Conservation (phyloP, 495 filamentous ascomycete genomes). For the Thozetella sp. region DNA sequence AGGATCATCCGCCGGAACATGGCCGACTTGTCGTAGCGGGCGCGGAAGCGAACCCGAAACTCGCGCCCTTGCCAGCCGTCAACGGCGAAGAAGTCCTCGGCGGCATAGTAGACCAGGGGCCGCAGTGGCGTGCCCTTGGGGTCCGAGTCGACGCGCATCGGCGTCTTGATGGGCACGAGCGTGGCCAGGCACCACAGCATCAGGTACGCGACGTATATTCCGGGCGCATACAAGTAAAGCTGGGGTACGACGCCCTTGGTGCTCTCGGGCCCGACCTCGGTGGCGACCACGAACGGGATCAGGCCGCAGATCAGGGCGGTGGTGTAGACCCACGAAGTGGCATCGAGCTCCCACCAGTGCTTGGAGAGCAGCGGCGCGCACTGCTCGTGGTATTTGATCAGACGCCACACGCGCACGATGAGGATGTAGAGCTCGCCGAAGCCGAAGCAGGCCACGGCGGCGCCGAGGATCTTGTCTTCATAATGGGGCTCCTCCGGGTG, state of each 20-base stretch:
- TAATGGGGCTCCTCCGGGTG: not conserved
- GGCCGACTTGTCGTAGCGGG: not conserved
- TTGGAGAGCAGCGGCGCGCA: slow-evolving; percentile 1
- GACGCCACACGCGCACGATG: not conserved
- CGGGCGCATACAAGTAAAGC: not conserved
- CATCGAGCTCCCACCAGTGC: slow-evolving; percentile 2
- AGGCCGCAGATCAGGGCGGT: not conserved
- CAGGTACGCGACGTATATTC: not conserved
- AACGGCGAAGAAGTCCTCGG: slow-evolving; percentile 2
- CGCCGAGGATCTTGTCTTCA: slow-evolving; percentile 2
- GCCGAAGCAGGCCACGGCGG: not conserved
- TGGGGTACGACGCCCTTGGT: not conserved
- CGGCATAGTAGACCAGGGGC: not conserved
- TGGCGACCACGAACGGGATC: not conserved
- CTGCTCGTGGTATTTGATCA: not conserved
- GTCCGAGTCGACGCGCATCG: not conserved
- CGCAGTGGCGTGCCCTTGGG: not conserved
- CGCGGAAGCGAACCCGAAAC: not conserved
- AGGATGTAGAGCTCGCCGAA: slow-evolving; percentile 3
- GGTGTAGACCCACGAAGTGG: not conserved
- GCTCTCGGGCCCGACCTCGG: not conserved
- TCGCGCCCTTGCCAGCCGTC: not conserved
- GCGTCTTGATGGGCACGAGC: not conserved
- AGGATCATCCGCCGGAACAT: slow-evolving; percentile 2
- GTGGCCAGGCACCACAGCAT: not conserved